Evolutionary conservation across 495 filamentous ascomycete species (phyloP), one percentile per base, ranked within the genome.

Genomic region (Aspergillus leporis): DNA sequence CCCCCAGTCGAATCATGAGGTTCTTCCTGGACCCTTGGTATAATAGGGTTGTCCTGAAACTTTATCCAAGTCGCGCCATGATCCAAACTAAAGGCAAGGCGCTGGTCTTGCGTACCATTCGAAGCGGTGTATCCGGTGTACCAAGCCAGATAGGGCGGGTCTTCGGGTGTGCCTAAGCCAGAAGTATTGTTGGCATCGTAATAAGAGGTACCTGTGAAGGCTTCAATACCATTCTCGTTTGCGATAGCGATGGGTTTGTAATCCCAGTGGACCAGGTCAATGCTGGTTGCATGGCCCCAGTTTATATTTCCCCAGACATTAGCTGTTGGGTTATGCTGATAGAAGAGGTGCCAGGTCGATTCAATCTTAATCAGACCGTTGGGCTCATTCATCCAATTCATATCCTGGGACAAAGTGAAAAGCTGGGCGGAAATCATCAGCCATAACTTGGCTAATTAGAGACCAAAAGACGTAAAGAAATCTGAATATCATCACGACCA

Each of bases 371-470:
- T 54, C 0, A 60, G 21, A 4, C 58, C 58, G 28, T 55, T 55
- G 5, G 58, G 58, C 19, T 60, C 58, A 18, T 60, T 60, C 58
- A 60, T 60, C 58, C 58, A 55, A 19, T 60, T 60, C 43, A 49
- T n/a, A n/a, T 16, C 48, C 58, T 7, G 58, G 58, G 19, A 31
- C 21, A 19, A 60, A 60, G 22, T 60, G 58, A 45, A 41, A 60
- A 0, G 28, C 6, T 16, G 58, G 58, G 21, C 58, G 58, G 13
- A 45, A 55, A 41, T 60, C 58, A 12, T 38, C 58, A n/a, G 51
- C 28, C 12, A 28, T 0, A 0, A 21, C 12, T 6, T 36, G 47
- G 25, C 25, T 28, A n/a, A n/a, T n/a, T n/a, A n/a, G n/a, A n/a
- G n/a, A n/a, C n/a, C n/a, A n/a, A n/a, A n/a, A n/a, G n/a, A n/a